Conservation (phyloP, 192 early-diverging fungal genomes). For the Backusella morwellensis region DNA sequence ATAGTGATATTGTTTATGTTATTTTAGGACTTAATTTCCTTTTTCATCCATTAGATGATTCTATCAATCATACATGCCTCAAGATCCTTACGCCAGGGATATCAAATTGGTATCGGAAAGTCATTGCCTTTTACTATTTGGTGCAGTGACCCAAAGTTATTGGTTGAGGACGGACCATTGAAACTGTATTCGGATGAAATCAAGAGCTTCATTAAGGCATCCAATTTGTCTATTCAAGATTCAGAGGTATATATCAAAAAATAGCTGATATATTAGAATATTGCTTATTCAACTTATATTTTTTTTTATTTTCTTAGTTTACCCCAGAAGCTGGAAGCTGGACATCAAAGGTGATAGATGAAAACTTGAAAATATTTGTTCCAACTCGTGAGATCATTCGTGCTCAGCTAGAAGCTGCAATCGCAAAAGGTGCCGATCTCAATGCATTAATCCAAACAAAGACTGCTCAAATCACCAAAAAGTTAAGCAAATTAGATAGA, state of each 20-base stretch:
- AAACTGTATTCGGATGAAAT: conserved; percentile 37
- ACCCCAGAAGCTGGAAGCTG: not conserved
- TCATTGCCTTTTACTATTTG: conserved; percentile 48
- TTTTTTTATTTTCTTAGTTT: not conserved
- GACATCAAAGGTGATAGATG: conserved; percentile 23
- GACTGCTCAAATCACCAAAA: conserved; percentile 24
- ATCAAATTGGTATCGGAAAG: conserved; percentile 44
- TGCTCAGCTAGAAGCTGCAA: conserved; percentile 22
- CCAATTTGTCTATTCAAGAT: conserved; percentile 23
- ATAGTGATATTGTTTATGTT: not conserved
- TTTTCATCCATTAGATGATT: conserved; percentile 27
- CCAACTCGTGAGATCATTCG: conserved; percentile 31
- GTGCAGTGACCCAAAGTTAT: conserved; percentile 31
- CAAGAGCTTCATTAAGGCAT: conserved; percentile 36
- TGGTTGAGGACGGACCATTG: conserved; percentile 31
- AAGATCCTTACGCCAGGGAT: conserved; percentile 50
- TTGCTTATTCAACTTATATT: not conserved
- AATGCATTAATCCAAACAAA: conserved; percentile 4
- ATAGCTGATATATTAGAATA: not conserved
- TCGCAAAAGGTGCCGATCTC: conserved; percentile 14
- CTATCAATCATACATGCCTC: conserved; percentile 50
- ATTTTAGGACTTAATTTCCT: not conserved
- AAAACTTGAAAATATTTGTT: conserved; percentile 35
- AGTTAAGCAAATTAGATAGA: conserved; percentile 24
- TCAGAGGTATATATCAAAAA: conserved; percentile 21